Evolutionary conservation across 352 stramenopile species (phyloP), one percentile per base, ranked within the genome.

Genomic region (Phytopythium kandeliae): DNA sequence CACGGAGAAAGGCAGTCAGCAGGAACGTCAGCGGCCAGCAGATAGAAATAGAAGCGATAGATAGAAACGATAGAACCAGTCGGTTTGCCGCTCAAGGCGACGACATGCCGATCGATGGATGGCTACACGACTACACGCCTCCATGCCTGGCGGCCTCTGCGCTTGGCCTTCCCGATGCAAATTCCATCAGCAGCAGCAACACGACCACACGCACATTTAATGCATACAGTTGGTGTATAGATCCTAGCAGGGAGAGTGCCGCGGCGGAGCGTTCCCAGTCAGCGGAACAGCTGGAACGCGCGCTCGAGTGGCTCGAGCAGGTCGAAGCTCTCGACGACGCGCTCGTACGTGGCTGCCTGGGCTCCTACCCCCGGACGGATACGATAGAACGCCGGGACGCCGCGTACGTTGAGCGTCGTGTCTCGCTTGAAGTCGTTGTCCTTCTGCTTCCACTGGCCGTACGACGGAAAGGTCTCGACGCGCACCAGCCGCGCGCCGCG

Each of bases 371-470:
- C 1, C 25, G 44, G 44, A 30, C 40, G 30, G 13, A 50, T 26
- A 28, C 67, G 70, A 19, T 67, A 83, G 53, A 90, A 67, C 62
- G 69, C 87, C 4, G 78, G 78, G 34, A 88, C 74, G 22, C 78
- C 78, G 40, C 70, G 71, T 19, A 84, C 47, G 46, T 67, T 73
- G 31, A 90, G 77, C 17, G 62, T 57, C 5, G 60, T 66, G 47
- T 74, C 59, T 5, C 58, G 38, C 55, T 81, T 87, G 68, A 85
- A 89, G 40, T 73, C 68, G 47, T 89, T 87, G 12, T 65, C 54
- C 42, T 71, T 78, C 49, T 73, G 73, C 51, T 88, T 89, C 81
- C 81, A 92, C 26, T 63, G 54, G 28, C 65, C 67, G 62, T 89
- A 92, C 49, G 81, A 81, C 42, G 61, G 44, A 2, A 58, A 56